Conservation (phyloP, 2,329 filamentous ascomycete species). For the Verticillium klebahnii region DNA sequence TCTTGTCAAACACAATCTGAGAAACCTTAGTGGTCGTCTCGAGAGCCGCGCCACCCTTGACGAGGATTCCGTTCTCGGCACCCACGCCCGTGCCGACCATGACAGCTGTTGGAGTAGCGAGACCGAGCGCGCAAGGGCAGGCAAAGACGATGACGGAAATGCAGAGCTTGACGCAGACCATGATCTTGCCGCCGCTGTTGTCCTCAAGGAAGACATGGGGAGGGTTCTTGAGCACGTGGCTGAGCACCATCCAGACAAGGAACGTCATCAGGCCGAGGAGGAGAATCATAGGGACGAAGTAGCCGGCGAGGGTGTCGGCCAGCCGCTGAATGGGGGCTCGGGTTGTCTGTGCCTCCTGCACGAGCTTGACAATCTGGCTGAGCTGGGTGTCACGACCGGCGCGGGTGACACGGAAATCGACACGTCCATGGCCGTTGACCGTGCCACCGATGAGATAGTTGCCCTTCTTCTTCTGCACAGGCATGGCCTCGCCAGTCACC, state of each 20-base stretch:
- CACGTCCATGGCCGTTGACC: constrained; percentile 86
- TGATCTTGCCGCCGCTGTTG: constrained; percentile 81
- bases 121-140: constrained; percentile 91
- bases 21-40: constrained; percentile 88
- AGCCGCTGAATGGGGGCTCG: constrained; percentile 91
- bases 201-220: constrained; percentile 81
- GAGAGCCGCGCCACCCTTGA: constrained; percentile 90
- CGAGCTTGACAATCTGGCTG: constrained; percentile 96
- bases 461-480: constrained; percentile 82
- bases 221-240: constrained; percentile 77
- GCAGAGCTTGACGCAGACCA: constrained; percentile 96
- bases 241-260: constrained; percentile 88
- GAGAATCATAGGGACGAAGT: constrained; percentile 89
- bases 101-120: constrained; percentile 93
- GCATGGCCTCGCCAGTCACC: constrained; percentile 97
- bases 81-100: constrained; percentile 99
- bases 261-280: constrained; percentile 82
- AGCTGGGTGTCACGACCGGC: constrained; percentile 94
- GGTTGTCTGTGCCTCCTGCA: constrained; percentile 93
- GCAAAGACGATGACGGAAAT: constrained; percentile 99
- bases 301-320: constrained; percentile 85
- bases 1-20: constrained; percentile 92
- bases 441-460: constrained; percentile 84
- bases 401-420: constrained; percentile 89
- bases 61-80: constrained; percentile 92